Conservation (phyloP, 257 asterid genomes). For the Jacaranda copaia region DNA sequence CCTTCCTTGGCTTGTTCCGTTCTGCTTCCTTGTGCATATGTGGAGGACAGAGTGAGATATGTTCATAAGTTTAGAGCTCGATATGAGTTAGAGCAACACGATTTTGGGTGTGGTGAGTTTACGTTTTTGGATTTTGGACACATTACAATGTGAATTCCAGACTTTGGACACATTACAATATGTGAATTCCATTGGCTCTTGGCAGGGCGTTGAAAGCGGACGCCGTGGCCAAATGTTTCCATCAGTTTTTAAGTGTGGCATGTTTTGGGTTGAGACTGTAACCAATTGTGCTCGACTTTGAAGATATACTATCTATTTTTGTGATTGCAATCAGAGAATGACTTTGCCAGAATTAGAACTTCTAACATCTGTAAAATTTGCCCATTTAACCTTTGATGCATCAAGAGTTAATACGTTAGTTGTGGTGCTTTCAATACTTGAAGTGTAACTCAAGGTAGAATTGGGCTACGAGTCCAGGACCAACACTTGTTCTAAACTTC, state of each 20-base stretch:
- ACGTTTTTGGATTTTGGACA: conserved; percentile 8
- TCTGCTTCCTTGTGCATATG: conserved; percentile 41
- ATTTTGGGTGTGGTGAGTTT: conserved; percentile 38
- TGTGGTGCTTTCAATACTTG: not conserved
- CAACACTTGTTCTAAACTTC: too few species aligned
- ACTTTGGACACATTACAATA: conserved; percentile 8
- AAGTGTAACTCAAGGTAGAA: not conserved
- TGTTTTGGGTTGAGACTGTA: not conserved
- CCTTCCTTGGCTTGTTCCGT: not conserved
- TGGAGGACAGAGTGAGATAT: conserved; percentile 32
- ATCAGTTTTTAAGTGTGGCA: not conserved
- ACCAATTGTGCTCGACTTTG: not conserved
- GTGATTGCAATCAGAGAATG: not conserved
- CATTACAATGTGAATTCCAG: conserved; percentile 2
- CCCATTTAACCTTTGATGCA: not conserved
- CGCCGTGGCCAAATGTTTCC: conserved; percentile 18
- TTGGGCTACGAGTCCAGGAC: too few species aligned
- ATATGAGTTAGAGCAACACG: conserved; percentile 22
- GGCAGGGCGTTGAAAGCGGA: conserved; percentile 9
- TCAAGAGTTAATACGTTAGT: too few species aligned
- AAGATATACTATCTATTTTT: not conserved
- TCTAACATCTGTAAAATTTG: not conserved
- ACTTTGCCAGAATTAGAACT: not conserved
- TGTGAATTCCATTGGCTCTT: conserved; percentile 18
- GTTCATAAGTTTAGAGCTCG: conserved; percentile 36